These are phyloP conservation scores for Hordeum pubiflorum DNA, from an alignment of 202 grass and related monocot genomes.

Conservation along the genomic window DNA sequence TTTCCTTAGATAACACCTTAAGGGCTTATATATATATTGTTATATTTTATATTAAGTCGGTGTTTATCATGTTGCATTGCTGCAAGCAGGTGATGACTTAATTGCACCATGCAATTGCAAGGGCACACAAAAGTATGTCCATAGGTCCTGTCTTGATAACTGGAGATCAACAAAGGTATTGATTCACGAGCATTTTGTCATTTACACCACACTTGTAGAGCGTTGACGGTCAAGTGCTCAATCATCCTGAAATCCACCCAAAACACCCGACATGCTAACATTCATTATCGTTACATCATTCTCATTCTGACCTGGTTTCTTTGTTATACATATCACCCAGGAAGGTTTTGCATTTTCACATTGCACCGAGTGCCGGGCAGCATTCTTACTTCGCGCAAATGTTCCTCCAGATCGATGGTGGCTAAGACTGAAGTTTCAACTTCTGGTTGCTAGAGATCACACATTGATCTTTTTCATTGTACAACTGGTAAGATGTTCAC, in stretches of 20 bases:
- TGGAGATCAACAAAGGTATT: conserved; percentile 96
- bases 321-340: conserved; percentile 35
- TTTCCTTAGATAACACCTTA: not conserved
- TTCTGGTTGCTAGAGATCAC: conserved; percentile 89
- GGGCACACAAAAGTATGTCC: conserved; percentile 96
- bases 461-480: conserved; percentile 87
- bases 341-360: conserved; percentile 99
- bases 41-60: conserved; percentile 2
- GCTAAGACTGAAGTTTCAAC: conserved; percentile 84
- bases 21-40: not conserved
- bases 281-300: not conserved
- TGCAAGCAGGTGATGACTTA: conserved; percentile 64
- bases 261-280: not conserved
- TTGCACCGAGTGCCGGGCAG: conserved; percentile 89
- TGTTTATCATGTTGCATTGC: not conserved
- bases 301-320: not conserved
- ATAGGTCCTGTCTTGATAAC: conserved; percentile 88
- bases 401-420: conserved; percentile 93
- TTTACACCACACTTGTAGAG: not conserved
- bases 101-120: conserved; percentile 90
- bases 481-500: conserved; percentile 60
- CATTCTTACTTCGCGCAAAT: conserved; percentile 81
- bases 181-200: conserved; percentile 7
- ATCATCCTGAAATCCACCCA: not conserved
- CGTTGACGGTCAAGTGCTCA: not conserved